Base-by-base conservation (phyloP, 164 flowering plant genomes). In the Vitis labrusca region DNA sequence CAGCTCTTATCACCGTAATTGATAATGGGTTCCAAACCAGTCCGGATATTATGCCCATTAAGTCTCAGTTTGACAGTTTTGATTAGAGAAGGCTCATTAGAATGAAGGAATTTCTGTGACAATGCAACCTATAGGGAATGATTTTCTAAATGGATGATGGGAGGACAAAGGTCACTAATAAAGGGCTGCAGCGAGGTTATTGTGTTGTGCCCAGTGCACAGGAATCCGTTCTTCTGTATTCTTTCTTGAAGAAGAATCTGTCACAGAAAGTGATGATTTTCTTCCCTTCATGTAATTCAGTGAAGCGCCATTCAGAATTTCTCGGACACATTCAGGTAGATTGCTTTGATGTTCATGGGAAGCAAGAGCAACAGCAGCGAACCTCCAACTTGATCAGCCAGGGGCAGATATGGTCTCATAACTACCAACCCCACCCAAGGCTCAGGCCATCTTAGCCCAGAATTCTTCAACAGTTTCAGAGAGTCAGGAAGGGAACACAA, bases 191-290 rank as follows among this genome's bases (percentile, higher is more conserved):
- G 73, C 97, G 91, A 82, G 99, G 99, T 29, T 93, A 88, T 70
- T 85, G 91, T 78, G 81, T 93, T 63, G 88, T 95, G 59, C 93
- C 94, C 27, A 82, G 90, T 78, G 82, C 84, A 1, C 14, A 87
- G 85, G 73, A 88, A 81, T 90, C 91, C 74, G 49, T 85, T 71
- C 85, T 90, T 69, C 77, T 93, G n/a, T 89, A 89, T 77, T 87
- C 97, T 23, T 95, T 95, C 77, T 77, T 96, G 85, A 96, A 85
- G 81, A 88, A 84, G 76, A 88, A 96, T 71, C 65, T 76, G 67
- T 81, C 90, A 59, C 91, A 96, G 89, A 96, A 96, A 85, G 88
- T 93, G 62, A 93, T 96, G 97, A 97, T 92, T 63, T 92, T 96
- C 85, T 92, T 93, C 80, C 93, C 98, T 11, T 90, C 99, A 1